Percentiles rank a stretch among this genome's conserved stretches.
These are phyloP conservation scores for Fusarium humuli DNA, from an alignment of 2,329 filamentous ascomycete species.

Conservation along the genomic window DNA sequence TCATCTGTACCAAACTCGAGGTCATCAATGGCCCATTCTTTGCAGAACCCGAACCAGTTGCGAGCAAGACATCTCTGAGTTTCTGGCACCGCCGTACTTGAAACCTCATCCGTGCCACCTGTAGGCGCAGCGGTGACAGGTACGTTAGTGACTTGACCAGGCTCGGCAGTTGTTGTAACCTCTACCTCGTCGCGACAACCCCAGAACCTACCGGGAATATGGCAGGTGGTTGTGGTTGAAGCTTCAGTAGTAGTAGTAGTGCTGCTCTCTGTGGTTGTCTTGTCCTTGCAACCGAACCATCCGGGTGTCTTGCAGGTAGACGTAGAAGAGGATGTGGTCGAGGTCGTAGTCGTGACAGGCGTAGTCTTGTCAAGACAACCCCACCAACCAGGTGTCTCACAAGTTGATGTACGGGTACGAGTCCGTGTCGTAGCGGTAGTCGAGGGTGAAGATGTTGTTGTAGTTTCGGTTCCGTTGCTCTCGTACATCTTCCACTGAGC, in stretches of 20 bases:
- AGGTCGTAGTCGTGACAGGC: slow-evolving; percentile 54
- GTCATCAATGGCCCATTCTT: slow-evolving; percentile 50
- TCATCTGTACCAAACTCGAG: slow-evolving; percentile 48
- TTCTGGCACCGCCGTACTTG: slow-evolving; percentile 41
- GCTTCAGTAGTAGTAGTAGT: slow-evolving; percentile 47
- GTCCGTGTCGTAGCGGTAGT: slow-evolving; percentile 69
- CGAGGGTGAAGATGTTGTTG: slow-evolving; percentile 67
- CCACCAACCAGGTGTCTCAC: slow-evolving; percentile 94
- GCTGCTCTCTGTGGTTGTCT: slow-evolving; percentile 50
- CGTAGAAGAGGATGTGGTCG: slow-evolving; percentile 61
- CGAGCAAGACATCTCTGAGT: slow-evolving; percentile 52
- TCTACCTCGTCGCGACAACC: slow-evolving; percentile 62
- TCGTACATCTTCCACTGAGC: slow-evolving; percentile 94
- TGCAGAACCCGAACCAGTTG: slow-evolving; percentile 58
- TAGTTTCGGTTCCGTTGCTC: slow-evolving; percentile 86
- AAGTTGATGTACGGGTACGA: slow-evolving; percentile 85
- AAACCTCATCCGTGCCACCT: slow-evolving; percentile 43
- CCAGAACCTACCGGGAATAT: slow-evolving; percentile 67
- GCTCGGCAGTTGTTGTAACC: slow-evolving; percentile 50
- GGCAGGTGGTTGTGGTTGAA: slow-evolving; percentile 54
- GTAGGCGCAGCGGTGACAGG: slow-evolving; percentile 50
- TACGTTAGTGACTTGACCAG: slow-evolving; percentile 46
- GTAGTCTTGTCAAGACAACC: slow-evolving; percentile 78
- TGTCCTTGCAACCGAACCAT: slow-evolving; percentile 74
- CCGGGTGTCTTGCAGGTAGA: slow-evolving; percentile 71